Evolutionary conservation across 345 rosid genomes (phyloP).

Genomic region (Ailanthus altissimus): DNA sequence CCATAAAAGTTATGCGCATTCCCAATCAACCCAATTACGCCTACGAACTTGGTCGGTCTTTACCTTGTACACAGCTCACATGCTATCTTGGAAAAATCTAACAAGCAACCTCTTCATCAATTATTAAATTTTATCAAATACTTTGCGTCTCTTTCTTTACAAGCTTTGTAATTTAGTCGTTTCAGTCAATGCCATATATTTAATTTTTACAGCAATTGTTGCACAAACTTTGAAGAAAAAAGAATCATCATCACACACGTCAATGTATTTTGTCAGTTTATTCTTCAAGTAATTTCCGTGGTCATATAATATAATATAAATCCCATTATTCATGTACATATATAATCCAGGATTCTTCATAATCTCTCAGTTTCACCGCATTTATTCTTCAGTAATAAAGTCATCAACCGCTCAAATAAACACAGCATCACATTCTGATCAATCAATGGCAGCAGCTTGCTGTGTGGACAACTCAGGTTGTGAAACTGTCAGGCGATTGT

Average conservation of each 20-base stretch:
- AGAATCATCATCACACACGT: constrained; percentile 10
- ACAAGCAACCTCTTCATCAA: too few relatives aligned
- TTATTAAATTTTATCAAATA: too few relatives aligned
- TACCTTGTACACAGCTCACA: neutral
- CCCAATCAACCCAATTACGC: too few relatives aligned
- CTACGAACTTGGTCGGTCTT: too few relatives aligned
- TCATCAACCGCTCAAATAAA: neutral
- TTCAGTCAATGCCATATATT: neutral
- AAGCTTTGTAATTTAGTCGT: neutral
- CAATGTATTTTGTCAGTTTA: neutral
- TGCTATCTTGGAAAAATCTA: neutral
- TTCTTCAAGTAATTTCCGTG: neutral
- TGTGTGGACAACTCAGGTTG: constrained; percentile 6
- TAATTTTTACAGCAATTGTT: neutral
- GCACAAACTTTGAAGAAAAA: neutral
- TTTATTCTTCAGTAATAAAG: neutral
- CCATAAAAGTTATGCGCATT: too few relatives aligned
- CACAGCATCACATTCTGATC: neutral
- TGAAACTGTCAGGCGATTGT: neutral
- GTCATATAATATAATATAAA: too few relatives aligned
- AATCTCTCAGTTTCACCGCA: neutral
- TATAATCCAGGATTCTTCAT: neutral
- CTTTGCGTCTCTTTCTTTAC: neutral
- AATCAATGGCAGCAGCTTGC: constrained; percentile 17
- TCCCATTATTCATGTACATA: neutral